Evolutionary conservation across 805 yeast genomes (phyloP).

Genomic region (Lipomyces chichibuensis): DNA sequence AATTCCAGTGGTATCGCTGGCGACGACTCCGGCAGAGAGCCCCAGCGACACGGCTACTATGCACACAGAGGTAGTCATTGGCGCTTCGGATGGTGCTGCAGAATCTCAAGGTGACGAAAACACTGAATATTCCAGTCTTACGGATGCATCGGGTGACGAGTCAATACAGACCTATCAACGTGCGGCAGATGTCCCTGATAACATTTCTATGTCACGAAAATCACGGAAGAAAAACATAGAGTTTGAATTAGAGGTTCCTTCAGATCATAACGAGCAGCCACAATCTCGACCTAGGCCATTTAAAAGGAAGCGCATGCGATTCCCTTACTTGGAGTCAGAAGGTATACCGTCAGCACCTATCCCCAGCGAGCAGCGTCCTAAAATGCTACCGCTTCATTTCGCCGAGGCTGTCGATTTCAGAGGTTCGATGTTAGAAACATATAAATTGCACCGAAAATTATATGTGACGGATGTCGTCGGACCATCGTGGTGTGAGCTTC

Average conservation of each 20-base stretch:
- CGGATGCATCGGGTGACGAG: background rate
- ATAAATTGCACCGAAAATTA: conserved; percentile 21
- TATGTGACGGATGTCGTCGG: conserved; percentile 28
- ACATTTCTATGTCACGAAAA: background rate
- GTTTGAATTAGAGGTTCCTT: background rate
- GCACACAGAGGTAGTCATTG: background rate
- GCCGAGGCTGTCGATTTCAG: conserved; percentile 20
- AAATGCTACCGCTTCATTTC: conserved; percentile 27
- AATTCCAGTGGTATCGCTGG: background rate
- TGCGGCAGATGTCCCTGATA: background rate
- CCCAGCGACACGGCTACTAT: background rate
- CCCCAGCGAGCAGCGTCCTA: background rate
- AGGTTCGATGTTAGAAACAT: conserved; percentile 19
- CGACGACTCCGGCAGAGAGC: background rate
- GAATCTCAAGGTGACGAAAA: background rate
- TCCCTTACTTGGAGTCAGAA: conserved; percentile 6
- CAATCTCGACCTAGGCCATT: background rate
- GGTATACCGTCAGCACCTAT: conserved; percentile 15
- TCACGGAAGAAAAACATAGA: background rate
- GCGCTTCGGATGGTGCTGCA: background rate
- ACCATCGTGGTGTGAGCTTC: conserved; percentile 35
- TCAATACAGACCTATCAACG: background rate
- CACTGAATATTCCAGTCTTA: background rate
- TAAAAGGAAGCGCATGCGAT: background rate
- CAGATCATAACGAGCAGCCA: background rate